Conservation (phyloP, 352 stramenopile genomes). For the Phytophthora foliorum region DNA sequence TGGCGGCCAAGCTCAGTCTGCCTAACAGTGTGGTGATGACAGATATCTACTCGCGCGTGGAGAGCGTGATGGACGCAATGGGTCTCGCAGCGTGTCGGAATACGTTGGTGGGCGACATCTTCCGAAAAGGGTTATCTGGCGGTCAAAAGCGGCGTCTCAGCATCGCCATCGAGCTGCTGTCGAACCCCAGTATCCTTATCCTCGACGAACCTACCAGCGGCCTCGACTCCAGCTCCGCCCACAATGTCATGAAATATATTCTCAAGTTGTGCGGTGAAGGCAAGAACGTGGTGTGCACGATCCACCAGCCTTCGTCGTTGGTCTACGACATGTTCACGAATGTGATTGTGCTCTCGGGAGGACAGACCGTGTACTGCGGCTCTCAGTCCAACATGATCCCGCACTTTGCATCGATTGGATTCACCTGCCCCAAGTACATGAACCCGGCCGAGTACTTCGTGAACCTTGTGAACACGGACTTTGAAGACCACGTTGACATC, state of each 20-base stretch:
- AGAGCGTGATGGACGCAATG: constrained; percentile 68
- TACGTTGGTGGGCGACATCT: constrained; percentile 82
- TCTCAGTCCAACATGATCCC: constrained; percentile 44
- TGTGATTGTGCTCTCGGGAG: constrained; percentile 65
- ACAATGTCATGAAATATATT: constrained; percentile 62
- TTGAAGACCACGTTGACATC: constrained; percentile 52
- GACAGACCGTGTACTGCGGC: constrained; percentile 86
- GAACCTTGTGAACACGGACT: constrained; percentile 65
- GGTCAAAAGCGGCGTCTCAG: constrained; percentile 83
- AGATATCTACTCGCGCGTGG: constrained; percentile 46
- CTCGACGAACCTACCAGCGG: constrained; percentile 83
- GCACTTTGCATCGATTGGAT: constrained; percentile 45
- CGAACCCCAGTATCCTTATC: constrained; percentile 76
- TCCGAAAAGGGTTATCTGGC: constrained; percentile 77
- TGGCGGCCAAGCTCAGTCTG: constrained; percentile 70
- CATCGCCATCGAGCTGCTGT: constrained; percentile 85
- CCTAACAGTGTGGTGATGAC: constrained; percentile 38
- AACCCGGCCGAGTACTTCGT: constrained; percentile 73
- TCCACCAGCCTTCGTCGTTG: constrained; percentile 74
- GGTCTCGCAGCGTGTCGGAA: constrained; percentile 49
- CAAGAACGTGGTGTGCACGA: constrained; percentile 69
- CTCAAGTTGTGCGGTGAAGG: constrained; percentile 40
- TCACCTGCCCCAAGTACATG: constrained; percentile 55
- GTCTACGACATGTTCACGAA: constrained; percentile 75
- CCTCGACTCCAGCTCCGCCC: constrained; percentile 58